Percentiles rank a stretch among this genome's conserved stretches.
Evolutionary conservation across 1,139 yeast genomes (phyloP).

Genomic region (Pneumocystis jirovecii): DNA sequence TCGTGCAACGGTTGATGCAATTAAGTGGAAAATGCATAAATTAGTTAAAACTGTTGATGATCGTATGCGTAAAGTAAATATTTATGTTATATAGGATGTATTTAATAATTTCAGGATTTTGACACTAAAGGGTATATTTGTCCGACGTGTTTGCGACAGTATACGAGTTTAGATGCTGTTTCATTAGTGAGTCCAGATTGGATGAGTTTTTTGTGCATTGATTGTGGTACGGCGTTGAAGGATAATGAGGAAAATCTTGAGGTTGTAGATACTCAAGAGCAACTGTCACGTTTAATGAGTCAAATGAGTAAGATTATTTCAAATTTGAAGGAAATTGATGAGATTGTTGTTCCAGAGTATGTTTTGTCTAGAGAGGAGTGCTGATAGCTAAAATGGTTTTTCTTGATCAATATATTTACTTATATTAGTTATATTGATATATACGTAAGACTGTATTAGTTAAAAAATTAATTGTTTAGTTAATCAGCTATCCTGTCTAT

Average conservation of each 20-base stretch:
- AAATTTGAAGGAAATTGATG: constrained; percentile 73
- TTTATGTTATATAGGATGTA: neutral
- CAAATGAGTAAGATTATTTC: constrained; percentile 82
- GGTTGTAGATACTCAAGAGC: constrained; percentile 67
- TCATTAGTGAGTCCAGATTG: constrained; percentile 65
- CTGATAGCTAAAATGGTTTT: neutral
- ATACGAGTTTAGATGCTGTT: constrained; percentile 76
- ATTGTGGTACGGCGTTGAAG: constrained; percentile 56
- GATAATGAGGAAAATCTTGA: constrained; percentile 85
- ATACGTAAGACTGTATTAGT: constrained; percentile 50
- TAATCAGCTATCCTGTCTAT: neutral
- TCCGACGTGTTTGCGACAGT: constrained; percentile 68
- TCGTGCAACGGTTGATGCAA: constrained; percentile 87
- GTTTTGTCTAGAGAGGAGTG: constrained; percentile 1
- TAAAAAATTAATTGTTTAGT: constrained; percentile 38
- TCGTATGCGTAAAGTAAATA: constrained; percentile 41
- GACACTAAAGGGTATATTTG: constrained; percentile 92
- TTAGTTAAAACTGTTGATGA: constrained; percentile 65
- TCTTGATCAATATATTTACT: neutral
- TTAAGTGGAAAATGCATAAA: constrained; percentile 91
- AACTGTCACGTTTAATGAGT: constrained; percentile 68
- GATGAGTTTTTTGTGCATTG: constrained; percentile 68
- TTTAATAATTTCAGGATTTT: constrained; percentile 35
- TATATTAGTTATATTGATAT: constrained; percentile 19
- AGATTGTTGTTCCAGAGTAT: constrained; percentile 58